phyloP scores from a whole-genome alignment of 345 rosid species.

The thale cress (Arabidopsis thaliana) region DNA sequence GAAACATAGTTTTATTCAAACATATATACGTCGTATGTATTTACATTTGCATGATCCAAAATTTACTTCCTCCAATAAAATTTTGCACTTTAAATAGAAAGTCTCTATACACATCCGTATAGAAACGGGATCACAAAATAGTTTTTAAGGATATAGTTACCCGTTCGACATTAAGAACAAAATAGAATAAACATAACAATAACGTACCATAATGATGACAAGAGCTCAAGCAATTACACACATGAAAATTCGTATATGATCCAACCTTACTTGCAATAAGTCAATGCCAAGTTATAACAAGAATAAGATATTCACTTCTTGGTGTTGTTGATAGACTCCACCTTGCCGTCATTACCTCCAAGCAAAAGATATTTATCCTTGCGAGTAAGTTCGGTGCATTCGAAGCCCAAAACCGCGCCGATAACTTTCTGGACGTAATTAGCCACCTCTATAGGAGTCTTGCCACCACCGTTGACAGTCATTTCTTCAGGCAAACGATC shows the following conservation, averaged over 20 bases:
- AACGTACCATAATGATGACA: constrained; percentile 6
- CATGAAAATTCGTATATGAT: background rate
- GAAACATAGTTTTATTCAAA: no score
- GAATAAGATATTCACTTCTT: constrained; percentile 37
- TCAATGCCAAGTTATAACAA: background rate
- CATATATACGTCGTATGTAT: no score
- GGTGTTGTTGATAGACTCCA: constrained; percentile 71
- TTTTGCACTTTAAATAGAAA: background rate
- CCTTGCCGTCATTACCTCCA: constrained; percentile 88
- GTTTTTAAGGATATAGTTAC: background rate
- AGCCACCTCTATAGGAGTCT: constrained; percentile 84
- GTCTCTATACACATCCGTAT: background rate
- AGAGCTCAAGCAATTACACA: background rate
- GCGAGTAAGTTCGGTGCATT: constrained; percentile 75
- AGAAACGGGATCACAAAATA: constrained; percentile 5
- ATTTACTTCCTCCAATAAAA: background rate
- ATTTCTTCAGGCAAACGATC: constrained; percentile 81
- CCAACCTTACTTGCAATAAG: constrained; percentile 11
- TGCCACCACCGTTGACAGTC: constrained; percentile 83
- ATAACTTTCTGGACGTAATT: constrained; percentile 85
- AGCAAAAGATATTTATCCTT: constrained; percentile 86
- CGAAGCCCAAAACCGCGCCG: constrained; percentile 71
- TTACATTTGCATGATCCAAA: background rate
- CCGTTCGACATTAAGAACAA: background rate
- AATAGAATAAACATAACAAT: background rate